Base-by-base conservation (phyloP, 768 basidiomycete genomes). In the Rhodocollybia butyracea region DNA sequence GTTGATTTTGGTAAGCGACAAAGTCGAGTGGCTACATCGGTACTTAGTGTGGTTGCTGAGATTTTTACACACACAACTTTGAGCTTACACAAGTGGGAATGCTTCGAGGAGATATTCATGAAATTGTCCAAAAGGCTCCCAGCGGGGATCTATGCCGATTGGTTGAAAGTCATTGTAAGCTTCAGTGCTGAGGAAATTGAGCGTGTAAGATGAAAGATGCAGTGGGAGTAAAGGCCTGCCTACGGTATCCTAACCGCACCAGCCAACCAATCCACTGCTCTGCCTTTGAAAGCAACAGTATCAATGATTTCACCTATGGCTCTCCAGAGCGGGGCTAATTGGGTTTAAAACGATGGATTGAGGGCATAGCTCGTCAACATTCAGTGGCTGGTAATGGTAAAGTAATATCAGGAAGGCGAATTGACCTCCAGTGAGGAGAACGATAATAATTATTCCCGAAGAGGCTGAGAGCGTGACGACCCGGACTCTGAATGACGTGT, bases 181-280 rank as follows among this genome's bases (percentile, higher is more conserved):
- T 45, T 67, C 62, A 22, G 70, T 68, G 24, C 69, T 72, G 40
- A 31, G 11, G 39, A 13, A 55, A n/a, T 55, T 5, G n/a, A n/a
- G n/a, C n/a, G n/a, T 39, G n/a, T 17, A 40, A 19, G 19, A n/a
- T 26, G 17, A 22, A 50, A 15, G 12, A 46, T 19, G n/a, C n/a
- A 26, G 24, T 7, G 27, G 4, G n/a, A 5, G n/a, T 10, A 22
- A 24, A 5, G 21, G 5, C 40, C 21, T 8, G 57, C 63, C 59
- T 43, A 67, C 50, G 67, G 70, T 27, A 75, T 63, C 32, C 60
- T 48, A 13, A 75, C 68, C 27, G 73, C 73, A 3, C 65, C 68
- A 31, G 64, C n/a, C n/a, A n/a, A n/a, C n/a, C n/a, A n/a, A n/a
- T n/a, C n/a, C n/a, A n/a, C n/a, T n/a, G n/a, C n/a, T 39, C 63